Conservation (phyloP, 345 rosid genomes). For the Linum lewisii region DNA sequence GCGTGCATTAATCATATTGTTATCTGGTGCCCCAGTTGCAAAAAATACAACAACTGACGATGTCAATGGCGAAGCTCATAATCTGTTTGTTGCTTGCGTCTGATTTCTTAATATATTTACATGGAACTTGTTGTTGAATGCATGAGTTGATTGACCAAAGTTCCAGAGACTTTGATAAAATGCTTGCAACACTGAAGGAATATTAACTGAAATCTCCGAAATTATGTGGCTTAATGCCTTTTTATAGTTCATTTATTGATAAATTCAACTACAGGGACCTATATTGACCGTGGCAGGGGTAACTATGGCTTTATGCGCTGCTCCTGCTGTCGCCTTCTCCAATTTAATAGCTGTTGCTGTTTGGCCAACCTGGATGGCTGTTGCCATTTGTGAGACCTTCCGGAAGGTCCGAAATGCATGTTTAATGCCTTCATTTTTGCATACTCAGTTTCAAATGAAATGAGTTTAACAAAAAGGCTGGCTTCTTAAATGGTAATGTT, state of each 20-base stretch:
- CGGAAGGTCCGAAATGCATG: constrained; percentile 52
- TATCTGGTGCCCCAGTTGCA: not conserved
- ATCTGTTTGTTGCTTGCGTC: not conserved
- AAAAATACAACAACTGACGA: not conserved
- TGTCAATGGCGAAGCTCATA: too few species aligned
- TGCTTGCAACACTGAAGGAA: not conserved
- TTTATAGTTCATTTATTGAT: constrained; percentile 4
- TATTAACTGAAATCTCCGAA: not conserved
- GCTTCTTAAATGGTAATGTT: not conserved
- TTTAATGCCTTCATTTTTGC: not conserved
- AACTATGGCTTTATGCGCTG: constrained; percentile 64
- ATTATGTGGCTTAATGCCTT: not conserved
- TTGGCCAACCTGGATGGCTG: constrained; percentile 83
- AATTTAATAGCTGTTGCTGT: constrained; percentile 66
- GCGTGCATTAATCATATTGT: not conserved
- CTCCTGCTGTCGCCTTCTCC: constrained; percentile 60
- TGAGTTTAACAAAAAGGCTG: not conserved
- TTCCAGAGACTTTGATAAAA: too few species aligned
- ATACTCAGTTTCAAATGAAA: not conserved
- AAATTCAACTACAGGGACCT: constrained; percentile 43
- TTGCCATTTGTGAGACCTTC: constrained; percentile 75
- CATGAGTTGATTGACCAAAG: not conserved
- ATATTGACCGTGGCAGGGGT: constrained; percentile 82
- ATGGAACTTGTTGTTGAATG: constrained; percentile 1
- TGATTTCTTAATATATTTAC: not conserved